These are phyloP conservation scores for Mycosphaerella sp. DNA, from an alignment of 2,329 filamentous ascomycete genomes.

Conservation along the genomic window DNA sequence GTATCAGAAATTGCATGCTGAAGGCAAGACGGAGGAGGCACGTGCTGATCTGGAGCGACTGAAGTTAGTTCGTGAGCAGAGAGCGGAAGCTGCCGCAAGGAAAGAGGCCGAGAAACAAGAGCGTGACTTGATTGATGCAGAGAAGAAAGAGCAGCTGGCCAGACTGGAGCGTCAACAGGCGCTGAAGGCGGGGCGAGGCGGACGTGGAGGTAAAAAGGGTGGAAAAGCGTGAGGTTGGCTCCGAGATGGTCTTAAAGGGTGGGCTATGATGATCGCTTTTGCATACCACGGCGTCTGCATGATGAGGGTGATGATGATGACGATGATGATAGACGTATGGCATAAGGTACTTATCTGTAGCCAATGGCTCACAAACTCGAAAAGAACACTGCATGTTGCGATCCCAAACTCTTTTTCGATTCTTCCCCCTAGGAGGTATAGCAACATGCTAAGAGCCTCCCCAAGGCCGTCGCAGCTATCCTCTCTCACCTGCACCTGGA, in stretches of 20 bases:
- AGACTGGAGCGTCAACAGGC: slow-evolving; percentile 44
- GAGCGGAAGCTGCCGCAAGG: slow-evolving; percentile 73
- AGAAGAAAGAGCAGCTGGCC: slow-evolving; percentile 45
- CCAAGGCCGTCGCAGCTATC: too few species aligned
- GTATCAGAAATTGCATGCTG: slow-evolving; percentile 85
- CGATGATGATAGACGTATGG: slow-evolving; percentile 8
- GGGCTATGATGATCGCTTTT: slow-evolving; percentile 4
- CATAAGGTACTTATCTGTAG: not conserved
- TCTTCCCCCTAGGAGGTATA: too few species aligned
- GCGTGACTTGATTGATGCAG: slow-evolving; percentile 51
- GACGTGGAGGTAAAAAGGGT: slow-evolving; percentile 40
- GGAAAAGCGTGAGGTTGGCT: slow-evolving; percentile 29
- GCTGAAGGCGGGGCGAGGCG: slow-evolving; percentile 36
- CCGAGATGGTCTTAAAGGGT: not conserved
- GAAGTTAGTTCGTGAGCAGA: slow-evolving; percentile 73
- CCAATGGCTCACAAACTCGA: too few species aligned
- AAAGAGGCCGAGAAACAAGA: slow-evolving; percentile 62
- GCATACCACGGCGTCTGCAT: slow-evolving; percentile 9
- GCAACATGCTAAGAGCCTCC: too few species aligned
- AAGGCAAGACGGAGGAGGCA: slow-evolving; percentile 95
- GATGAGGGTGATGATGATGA: slow-evolving; percentile 2
- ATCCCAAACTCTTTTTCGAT: too few species aligned
- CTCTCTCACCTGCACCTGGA: too few species aligned
- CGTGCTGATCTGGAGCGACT: slow-evolving; percentile 81
- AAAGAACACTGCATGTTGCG: too few species aligned